phyloP scores from a whole-genome alignment of 2,329 filamentous ascomycete species.

The Hypoxylon sp. region DNA sequence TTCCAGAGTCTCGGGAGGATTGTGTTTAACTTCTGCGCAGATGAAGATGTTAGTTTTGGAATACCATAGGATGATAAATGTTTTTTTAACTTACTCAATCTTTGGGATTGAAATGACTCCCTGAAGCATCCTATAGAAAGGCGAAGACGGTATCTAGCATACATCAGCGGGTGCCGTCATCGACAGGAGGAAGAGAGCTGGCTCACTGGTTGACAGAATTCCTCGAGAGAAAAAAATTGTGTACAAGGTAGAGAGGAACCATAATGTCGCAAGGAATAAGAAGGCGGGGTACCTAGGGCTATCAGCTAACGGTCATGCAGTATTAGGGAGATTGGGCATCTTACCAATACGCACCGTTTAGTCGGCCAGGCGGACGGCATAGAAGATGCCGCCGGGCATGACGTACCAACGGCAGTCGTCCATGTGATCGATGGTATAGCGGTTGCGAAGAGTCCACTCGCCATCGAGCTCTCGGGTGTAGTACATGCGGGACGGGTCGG shows the following conservation, averaged over 20 bases:
- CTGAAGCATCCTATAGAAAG: not conserved
- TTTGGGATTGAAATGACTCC: not conserved
- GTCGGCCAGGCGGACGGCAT: constrained; percentile 69
- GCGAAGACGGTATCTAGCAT: constrained; percentile 2
- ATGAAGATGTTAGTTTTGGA: constrained; percentile 10
- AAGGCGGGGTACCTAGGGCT: constrained; percentile 7
- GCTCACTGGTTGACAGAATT: constrained; percentile 10
- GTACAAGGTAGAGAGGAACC: not conserved
- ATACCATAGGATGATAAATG: no score
- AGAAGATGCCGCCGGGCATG: constrained; percentile 71
- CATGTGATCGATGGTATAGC: constrained; percentile 72
- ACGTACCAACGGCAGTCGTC: constrained; percentile 72
- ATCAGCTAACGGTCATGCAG: constrained; percentile 11
- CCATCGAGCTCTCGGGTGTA: constrained; percentile 73
- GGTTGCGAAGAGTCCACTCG: constrained; percentile 71
- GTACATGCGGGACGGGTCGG: constrained; percentile 73
- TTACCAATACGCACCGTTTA: constrained; percentile 46
- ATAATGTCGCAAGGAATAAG: constrained; percentile 2
- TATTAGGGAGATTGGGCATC: not conserved
- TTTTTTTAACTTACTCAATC: constrained; percentile 24
- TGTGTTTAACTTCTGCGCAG: constrained; percentile 3
- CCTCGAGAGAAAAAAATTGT: constrained; percentile 1
- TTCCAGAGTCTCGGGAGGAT: constrained; percentile 8
- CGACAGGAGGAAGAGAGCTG: not conserved
- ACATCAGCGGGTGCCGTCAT: not conserved